Base-by-base conservation (phyloP, 140 eudicot genomes). In the Stevia rebaudiana region DNA sequence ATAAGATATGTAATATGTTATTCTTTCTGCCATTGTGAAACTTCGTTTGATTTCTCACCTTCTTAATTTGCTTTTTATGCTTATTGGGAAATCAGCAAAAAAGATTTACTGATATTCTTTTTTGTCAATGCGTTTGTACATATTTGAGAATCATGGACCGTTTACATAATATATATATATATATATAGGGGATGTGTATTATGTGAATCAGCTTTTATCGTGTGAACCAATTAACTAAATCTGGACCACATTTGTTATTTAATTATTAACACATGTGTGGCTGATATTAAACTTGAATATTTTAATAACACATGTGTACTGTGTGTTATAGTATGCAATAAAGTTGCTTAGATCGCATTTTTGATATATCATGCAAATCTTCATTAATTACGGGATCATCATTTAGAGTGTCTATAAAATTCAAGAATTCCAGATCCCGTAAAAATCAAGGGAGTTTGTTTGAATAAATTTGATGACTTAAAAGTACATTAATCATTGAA, bases 321-420 rank as follows among this genome's bases (percentile, higher is more conserved):
- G 41, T 65, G 41, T 49, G 39, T 12, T 48, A 33, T 47, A 21
- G 33, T 33, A 49, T 49, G 50, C 61, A 33, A 31, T 33, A 48
- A 49, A 48, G 55, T 48, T 33, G 33, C 57, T 69, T 18, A 25
- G 65, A 25, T 56, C 46, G 57, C 58, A 56, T 57, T 22, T 43
- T n/a, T n/a, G 44, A 25, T 43, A 68, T 13, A 41, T 50, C 31
- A 25, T 43, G 21, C 16, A 30, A 56, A 44, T 69, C 39, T 36
- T 54, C 12, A 13, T 67, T 21, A n/a, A 35, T 35, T 17, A 15
- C 3, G 15, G 25, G 46, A 33, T 3, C 15, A 16, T 57, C 8
- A 2, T 51, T 21, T 46, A 8, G 12, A 36, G 8, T 56, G 40
- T 58, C 68, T 33, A 19, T 47, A 48, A 30, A 59, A 60, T 33